These are phyloP conservation scores for Chlamydomonas incerta DNA, from an alignment of 139 green algal genomes.

Conservation along the genomic window DNA sequence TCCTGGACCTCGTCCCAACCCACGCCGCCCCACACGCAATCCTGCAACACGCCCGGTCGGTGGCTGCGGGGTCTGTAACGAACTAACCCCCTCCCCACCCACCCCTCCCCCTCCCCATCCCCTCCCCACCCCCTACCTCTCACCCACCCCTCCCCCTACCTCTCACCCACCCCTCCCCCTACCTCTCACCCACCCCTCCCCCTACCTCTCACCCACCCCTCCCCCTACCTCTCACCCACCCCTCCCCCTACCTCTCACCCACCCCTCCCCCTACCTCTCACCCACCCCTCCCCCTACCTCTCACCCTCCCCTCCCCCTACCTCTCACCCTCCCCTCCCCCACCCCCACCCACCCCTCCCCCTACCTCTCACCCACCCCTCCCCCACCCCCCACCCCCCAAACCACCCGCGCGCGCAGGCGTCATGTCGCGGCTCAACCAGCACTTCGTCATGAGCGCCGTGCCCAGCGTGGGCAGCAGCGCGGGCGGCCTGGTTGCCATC, in stretches of 20 bases:
- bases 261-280: too few species aligned
- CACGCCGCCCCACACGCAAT: too few species aligned
- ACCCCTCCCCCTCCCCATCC: too few species aligned
- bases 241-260: too few species aligned
- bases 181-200: neutral
- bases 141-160: neutral
- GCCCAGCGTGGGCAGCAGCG: conserved; percentile 10
- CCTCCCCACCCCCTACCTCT: neutral
- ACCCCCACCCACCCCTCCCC: neutral
- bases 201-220: neutral
- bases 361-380: too few species aligned
- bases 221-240: too few species aligned
- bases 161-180: neutral
- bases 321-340: too few species aligned
- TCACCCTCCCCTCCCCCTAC: too few species aligned
- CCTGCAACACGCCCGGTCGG: too few species aligned
- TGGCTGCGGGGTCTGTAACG: too few species aligned
- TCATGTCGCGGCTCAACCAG: conserved; percentile 23
- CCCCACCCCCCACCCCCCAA: neutral
- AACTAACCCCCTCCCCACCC: neutral
- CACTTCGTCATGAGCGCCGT: neutral
- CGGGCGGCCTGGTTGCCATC: conserved; percentile 18
- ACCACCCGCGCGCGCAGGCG: neutral
- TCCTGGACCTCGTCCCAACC: too few species aligned
- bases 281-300: too few species aligned